Percentiles rank a stretch among this genome's conserved stretches.
phyloP scores from a whole-genome alignment of 257 asterid genomes.

The Ilex aquifolium region DNA sequence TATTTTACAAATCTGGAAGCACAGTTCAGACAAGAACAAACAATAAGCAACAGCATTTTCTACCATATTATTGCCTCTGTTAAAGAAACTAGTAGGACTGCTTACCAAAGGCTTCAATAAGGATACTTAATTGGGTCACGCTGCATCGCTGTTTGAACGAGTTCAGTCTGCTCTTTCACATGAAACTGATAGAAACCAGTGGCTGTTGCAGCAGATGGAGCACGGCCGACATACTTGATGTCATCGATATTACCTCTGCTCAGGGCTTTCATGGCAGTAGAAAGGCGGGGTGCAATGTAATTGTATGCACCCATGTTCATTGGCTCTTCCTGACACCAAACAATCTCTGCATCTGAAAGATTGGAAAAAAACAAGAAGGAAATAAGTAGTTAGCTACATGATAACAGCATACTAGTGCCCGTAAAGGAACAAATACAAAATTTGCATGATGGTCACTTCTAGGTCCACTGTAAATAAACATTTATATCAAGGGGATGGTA shows the following conservation, averaged over 20 bases:
- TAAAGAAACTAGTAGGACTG: too few relatives aligned
- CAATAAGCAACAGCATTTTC: too few relatives aligned
- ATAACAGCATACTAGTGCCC: too few relatives aligned
- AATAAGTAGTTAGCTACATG: background rate
- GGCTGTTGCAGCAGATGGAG: slow-evolving; percentile 94
- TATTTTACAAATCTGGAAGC: too few relatives aligned
- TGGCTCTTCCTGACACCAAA: slow-evolving; percentile 86
- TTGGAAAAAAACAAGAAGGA: slow-evolving; percentile 3
- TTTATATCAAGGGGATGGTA: too few relatives aligned
- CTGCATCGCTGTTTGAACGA: slow-evolving; percentile 72
- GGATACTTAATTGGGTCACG: slow-evolving; percentile 41
- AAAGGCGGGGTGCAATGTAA: slow-evolving; percentile 25
- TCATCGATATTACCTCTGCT: slow-evolving; percentile 68
- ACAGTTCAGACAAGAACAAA: too few relatives aligned
- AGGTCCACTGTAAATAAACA: too few relatives aligned
- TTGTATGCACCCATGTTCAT: slow-evolving; percentile 73
- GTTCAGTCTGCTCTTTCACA: slow-evolving; percentile 57
- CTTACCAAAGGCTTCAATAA: background rate
- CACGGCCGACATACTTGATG: slow-evolving; percentile 76
- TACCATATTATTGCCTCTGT: too few relatives aligned
- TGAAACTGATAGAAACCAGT: slow-evolving; percentile 79
- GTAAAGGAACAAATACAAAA: too few relatives aligned
- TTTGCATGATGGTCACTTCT: too few relatives aligned
- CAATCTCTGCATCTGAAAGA: slow-evolving; percentile 67
- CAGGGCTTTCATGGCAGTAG: slow-evolving; percentile 54